Base-by-base conservation (phyloP, 257 asterid species). In the Rehmannia glutinosa region DNA sequence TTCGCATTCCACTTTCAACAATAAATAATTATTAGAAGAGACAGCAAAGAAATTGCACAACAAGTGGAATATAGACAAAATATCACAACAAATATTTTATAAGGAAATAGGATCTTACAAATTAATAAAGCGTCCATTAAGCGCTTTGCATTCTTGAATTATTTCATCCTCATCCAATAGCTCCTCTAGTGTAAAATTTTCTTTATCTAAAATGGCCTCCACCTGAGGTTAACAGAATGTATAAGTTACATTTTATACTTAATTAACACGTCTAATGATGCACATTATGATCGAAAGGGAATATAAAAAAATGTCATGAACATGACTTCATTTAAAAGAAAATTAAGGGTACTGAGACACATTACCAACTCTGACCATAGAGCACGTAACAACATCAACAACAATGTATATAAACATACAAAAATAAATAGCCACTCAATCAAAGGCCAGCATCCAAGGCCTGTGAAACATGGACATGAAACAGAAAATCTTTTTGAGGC, bases 91-190 rank as follows among this genome's bases (percentile, higher is more conserved):
- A 45, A 46, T n/a, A 6, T 62, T 30, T 25, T 69, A 69, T 0
- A 45, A 70, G 57, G 73, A 65, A 49, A 38, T 57, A 52, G 50
- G 62, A 75, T 64, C 89, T 78, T 83, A 92, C 98, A 81, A 90
- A 81, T 84, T 90, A 35, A 87, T 86, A 63, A 92, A 93, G 28
- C 95, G 97, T 50, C 95, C 91, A 76, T 92, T 92, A 66, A 92
- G 90, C 68, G 97, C 89, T 83, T 86, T 92, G 85, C 96, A 90
- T 77, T 92, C 98, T 84, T 92, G 98, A 79, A 90, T 90, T 80
- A 90, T 86, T 64, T 92, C 98, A 69, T 92, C 97, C 83, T 92
- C 98, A 13, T 90, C 98, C 85, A 92, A 69, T 74, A 90, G 87
- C 76, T 92, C 98, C 73, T 86, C 93, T 77, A 90, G 57, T 4